Evolutionary conservation across 2,329 filamentous ascomycete species (phyloP), one percentile per base, ranked within the genome.

Genomic region (Xylariaceae sp.): DNA sequence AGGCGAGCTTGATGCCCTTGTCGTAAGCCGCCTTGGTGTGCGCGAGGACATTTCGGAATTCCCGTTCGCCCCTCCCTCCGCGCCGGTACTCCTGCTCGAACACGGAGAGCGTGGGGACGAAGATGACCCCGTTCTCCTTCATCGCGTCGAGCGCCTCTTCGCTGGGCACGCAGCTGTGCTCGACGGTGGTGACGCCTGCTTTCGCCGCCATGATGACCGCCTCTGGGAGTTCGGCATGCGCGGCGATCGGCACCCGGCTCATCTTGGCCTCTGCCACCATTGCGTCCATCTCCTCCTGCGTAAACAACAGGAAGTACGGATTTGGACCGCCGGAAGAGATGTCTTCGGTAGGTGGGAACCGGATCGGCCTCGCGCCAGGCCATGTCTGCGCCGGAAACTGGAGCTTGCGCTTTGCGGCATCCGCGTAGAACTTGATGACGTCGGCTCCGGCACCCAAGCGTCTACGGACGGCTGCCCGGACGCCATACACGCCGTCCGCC

Each of bases 81-180:
- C 26, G 36, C 14, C 31, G 36, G 6, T 53, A 33, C 11, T 36
- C 21, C 7, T 41, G 33, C 42, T 72, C 70, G 3, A 63, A 57
- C 13, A 73, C 64, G 1, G 69, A 59, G 3, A 78, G 59, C 1
- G 73, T 77, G 2, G 74, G 74, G 13, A 77, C 70, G 40, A 72
- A 71, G 14, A 77, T 69, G 1, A 60, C 63, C 1, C 54, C 55
- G n/a, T 65, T 60, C 16, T 65, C 56, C 12, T 50, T 56, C 70
- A 77, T 69, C 9, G 56, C 62, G 6, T 58, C 36, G 15, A 75
- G 54, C 2, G 69, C 56, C 23, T 67, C 66, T 2, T 66, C 62
- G 15, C 53, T 57, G 0, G 59, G 55, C 14, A 59, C 54, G 21
- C 57, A 61, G 1, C 60, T 67, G 38, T 74, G 70, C 55, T 75